phyloP scores from a whole-genome alignment of 164 flowering plant genomes.

The Houttuynia cordata region DNA sequence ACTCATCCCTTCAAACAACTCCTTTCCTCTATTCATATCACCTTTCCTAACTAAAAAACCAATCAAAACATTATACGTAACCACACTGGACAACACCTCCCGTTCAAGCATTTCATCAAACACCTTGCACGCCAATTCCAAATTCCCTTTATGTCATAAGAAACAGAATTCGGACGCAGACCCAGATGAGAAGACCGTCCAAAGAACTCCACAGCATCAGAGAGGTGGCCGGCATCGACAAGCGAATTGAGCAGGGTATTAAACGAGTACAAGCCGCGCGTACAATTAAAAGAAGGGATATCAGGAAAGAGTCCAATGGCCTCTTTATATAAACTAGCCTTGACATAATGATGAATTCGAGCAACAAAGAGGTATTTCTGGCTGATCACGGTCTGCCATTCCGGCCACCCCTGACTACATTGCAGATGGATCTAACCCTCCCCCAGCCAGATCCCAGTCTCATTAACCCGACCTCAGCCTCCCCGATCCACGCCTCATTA shows the following conservation, averaged over 20 bases:
- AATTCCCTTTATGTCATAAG: slow-evolving; percentile 49
- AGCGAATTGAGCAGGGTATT: slow-evolving; percentile 52
- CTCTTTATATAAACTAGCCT: slow-evolving; percentile 29
- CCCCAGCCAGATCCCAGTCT: too few relatives aligned
- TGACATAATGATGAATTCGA: slow-evolving; percentile 61
- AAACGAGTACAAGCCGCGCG: slow-evolving; percentile 47
- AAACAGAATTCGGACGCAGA: slow-evolving; percentile 44
- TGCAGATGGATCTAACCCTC: too few relatives aligned
- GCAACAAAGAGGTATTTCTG: slow-evolving; percentile 46
- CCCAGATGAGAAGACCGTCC: slow-evolving; percentile 25
- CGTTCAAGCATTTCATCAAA: slow-evolving; percentile 82
- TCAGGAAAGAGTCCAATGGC: slow-evolving; percentile 48
- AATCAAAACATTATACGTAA: slow-evolving; percentile 59
- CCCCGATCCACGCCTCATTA: too few relatives aligned
- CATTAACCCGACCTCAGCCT: too few relatives aligned
- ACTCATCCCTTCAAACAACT: slow-evolving; percentile 52
- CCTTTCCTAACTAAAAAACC: slow-evolving; percentile 53
- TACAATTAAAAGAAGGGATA: slow-evolving; percentile 52
- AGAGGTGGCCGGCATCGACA: slow-evolving; percentile 29
- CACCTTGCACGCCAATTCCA: slow-evolving; percentile 39
- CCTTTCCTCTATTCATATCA: slow-evolving; percentile 35
- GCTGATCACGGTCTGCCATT: too few relatives aligned
- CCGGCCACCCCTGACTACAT: too few relatives aligned
- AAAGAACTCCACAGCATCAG: slow-evolving; percentile 40
- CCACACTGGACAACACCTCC: slow-evolving; percentile 45